Base-by-base conservation (phyloP, 345 rosid genomes). In the Sisymbrium altissimum region DNA sequence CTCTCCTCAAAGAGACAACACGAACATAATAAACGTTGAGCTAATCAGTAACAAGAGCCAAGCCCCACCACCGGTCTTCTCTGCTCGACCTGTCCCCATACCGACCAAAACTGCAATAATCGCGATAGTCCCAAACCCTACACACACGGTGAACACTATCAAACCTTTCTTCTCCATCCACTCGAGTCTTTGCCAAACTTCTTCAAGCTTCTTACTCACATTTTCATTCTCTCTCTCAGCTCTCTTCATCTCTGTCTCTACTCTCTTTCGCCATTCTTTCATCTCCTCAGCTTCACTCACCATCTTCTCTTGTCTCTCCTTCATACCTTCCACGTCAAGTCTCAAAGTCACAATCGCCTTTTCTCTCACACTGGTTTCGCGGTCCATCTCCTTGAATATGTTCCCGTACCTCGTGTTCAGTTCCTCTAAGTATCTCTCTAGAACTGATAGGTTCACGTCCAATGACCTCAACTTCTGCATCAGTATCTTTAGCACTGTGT, bases 391-490 rank as follows among this genome's bases (percentile, higher is more conserved):
- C 76, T 86, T 86, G 67, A 90, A 88, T 63, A 90, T 92, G 66
- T 64, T 82, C 2, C 89, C 82, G 1, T 92, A 92, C 73, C 84
- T 90, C 33, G 85, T 77, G 83, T 84, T 92, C 72, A 96, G 60
- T 64, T 90, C 96, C 78, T 92, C 99, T 39, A 96, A 69, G 79
- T 96, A 92, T 27, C 89, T 85, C 81, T 92, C 99, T 71, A 96
- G 72, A 19, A 90, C 90, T 18, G 96, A 89, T 49, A 96, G 78
- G 80, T 84, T 92, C 44, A 89, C 54, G 82, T 96, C 99, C 59
- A 96, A 53, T 2, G 96, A 90, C 68, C 84, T 86, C 43, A 90
- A 90, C 87, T 96, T 96, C 80, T 96, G 96, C 98, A 90, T 89
- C 65, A 96, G 78, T 80, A 92, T 83, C 83, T 92, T 92, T 23